Percentiles rank a stretch among this genome's conserved stretches.
These are phyloP conservation scores for Fonsecaea multimorphosa DNA, from an alignment of 2,329 filamentous ascomycete genomes.

Conservation along the genomic window DNA sequence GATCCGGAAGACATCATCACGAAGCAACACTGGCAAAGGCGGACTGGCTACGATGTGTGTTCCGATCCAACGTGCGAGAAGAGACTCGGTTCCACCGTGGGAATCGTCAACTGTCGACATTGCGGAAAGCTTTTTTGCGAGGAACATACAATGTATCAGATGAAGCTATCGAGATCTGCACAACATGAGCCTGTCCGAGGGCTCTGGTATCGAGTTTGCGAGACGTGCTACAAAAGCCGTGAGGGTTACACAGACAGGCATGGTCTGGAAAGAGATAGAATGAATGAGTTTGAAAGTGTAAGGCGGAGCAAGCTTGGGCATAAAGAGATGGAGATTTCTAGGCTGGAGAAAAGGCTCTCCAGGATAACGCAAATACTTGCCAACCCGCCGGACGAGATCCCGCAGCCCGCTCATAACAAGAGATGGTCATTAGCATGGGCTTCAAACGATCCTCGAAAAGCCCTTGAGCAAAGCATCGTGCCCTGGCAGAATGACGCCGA, in stretches of 20 bases:
- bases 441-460: constrained; percentile 76
- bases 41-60: constrained; percentile 76
- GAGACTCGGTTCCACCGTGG: constrained; percentile 73
- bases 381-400: constrained; percentile 69
- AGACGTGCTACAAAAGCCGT: constrained; percentile 98
- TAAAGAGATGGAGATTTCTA: constrained; percentile 82
- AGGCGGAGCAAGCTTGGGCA: constrained; percentile 81
- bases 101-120: constrained; percentile 89
- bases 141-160: constrained; percentile 99
- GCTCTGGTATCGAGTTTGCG: constrained; percentile 92
- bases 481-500: constrained; percentile 91
- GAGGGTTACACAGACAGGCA: constrained; percentile 92
- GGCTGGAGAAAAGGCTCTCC: constrained; percentile 88
- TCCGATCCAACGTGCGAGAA: constrained; percentile 87
- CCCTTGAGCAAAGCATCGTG: constrained; percentile 88
- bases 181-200: constrained; percentile 88
- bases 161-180: constrained; percentile 91
- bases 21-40: constrained; percentile 84
- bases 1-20: constrained; percentile 93
- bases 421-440: constrained; percentile 61
- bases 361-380: constrained; percentile 85
- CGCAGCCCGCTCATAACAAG: constrained; percentile 56
- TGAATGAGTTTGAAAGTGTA: constrained; percentile 70
- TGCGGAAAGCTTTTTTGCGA: constrained; percentile 96
- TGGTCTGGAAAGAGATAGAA: constrained; percentile 74